Conservation (phyloP, 768 basidiomycete species). For the Lactarius psammicola region DNA sequence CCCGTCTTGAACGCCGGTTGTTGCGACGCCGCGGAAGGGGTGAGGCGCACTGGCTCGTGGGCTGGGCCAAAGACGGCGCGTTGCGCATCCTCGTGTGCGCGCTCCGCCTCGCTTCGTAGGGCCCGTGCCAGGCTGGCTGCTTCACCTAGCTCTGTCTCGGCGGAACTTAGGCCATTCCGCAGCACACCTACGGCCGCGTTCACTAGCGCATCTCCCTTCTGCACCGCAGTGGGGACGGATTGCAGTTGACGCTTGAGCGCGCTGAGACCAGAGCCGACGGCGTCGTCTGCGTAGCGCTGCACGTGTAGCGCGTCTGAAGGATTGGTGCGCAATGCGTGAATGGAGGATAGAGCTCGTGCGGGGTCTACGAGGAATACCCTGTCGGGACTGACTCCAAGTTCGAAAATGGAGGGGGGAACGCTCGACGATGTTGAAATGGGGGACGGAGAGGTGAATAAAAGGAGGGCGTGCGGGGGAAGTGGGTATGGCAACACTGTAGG, state of each 20-base stretch:
- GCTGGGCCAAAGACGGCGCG: conserved; percentile 19
- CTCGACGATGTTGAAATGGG: conserved; percentile 26
- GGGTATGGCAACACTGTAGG: conserved; percentile 30
- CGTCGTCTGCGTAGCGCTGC: conserved; percentile 64
- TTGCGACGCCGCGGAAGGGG: neutral
- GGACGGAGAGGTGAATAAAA: conserved; percentile 33
- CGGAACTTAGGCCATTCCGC: neutral
- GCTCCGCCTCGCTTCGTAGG: conserved; percentile 9
- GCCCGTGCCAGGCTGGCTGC: conserved; percentile 7
- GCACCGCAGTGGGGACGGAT: conserved; percentile 2
- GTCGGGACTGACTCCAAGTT: conserved; percentile 19
- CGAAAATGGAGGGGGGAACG: conserved; percentile 34
- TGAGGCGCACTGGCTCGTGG: neutral
- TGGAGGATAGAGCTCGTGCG: conserved; percentile 53
- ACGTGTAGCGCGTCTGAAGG: conserved; percentile 49
- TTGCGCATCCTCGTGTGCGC: conserved; percentile 3
- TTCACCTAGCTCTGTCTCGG: conserved; percentile 15
- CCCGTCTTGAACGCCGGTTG: neutral
- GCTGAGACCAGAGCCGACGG: conserved; percentile 48
- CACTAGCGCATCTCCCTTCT: conserved; percentile 22
- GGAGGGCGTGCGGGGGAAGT: conserved; percentile 33
- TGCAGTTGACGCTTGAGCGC: conserved; percentile 16
- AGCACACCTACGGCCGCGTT: conserved; percentile 6
- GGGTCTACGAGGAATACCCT: conserved; percentile 55
- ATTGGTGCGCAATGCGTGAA: conserved; percentile 47